These are phyloP conservation scores for Penicillium diatomitis DNA, from an alignment of 495 filamentous ascomycete genomes.

Conservation along the genomic window DNA sequence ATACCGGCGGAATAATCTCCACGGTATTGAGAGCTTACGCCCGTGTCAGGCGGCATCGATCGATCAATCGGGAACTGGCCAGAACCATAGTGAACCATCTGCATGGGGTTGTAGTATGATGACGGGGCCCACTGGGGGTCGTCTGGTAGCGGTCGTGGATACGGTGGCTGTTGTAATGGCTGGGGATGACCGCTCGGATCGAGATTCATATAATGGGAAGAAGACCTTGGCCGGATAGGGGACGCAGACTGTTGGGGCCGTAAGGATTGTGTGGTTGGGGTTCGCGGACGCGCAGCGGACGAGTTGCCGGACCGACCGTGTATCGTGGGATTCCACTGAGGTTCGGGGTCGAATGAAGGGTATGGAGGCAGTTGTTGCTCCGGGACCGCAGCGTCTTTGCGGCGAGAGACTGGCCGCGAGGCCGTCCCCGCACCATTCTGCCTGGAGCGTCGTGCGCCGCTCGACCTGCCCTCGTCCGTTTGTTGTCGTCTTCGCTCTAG, in stretches of 20 bases:
- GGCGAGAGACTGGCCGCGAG: conserved; percentile 13
- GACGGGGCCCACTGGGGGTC: conserved; percentile 39
- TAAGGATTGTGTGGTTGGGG: conserved; percentile 30
- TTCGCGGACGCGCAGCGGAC: conserved; percentile 27
- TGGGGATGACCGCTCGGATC: conserved; percentile 20
- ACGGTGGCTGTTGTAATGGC: conserved; percentile 21
- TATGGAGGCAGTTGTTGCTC: conserved; percentile 21
- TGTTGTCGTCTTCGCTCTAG: conserved; percentile 59
- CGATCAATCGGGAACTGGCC: conserved; percentile 22
- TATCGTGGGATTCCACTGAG: conserved; percentile 12
- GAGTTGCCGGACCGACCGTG: conserved; percentile 23
- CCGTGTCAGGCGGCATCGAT: conserved; percentile 25
- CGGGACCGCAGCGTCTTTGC: conserved; percentile 19
- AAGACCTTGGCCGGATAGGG: conserved; percentile 25
- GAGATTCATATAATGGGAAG: conserved; percentile 21
- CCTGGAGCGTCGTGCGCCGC: conserved; percentile 8
- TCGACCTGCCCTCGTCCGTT: conserved; percentile 25
- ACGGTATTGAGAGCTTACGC: conserved; percentile 16
- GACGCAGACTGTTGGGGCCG: conserved; percentile 26
- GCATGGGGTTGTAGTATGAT: conserved; percentile 25
- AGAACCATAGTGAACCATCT: conserved; percentile 19
- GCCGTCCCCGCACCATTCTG: conserved; percentile 2
- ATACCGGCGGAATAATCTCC: conserved; percentile 14
- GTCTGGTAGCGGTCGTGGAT: conserved; percentile 31
- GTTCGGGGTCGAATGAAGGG: conserved; percentile 17